A percentile compares a stretch with the other conserved stretches of the same genome.
Conservation (phyloP, 2,329 filamentous ascomycete species). For the Colletotrichum sp. region DNA sequence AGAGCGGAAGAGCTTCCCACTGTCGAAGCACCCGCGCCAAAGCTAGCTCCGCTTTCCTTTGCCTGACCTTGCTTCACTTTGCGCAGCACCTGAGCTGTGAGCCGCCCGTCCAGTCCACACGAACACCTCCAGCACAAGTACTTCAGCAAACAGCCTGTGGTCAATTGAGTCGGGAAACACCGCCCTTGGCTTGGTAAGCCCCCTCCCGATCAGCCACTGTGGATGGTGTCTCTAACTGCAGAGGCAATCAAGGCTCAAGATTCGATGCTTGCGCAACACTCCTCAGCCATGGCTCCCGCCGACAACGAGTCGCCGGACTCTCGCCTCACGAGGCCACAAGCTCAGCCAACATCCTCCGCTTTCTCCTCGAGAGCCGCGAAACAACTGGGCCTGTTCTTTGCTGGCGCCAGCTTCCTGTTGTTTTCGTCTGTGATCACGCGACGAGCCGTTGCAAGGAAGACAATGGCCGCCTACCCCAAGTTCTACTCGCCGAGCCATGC, state of each 20-base stretch:
- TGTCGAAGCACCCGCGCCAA: neutral
- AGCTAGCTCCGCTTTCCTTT: constrained; percentile 9
- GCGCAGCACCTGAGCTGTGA: neutral
- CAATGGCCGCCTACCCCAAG: constrained; percentile 65
- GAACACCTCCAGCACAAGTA: neutral
- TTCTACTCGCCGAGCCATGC: constrained; percentile 73
- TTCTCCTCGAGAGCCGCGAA: constrained; percentile 26
- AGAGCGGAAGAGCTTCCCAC: neutral
- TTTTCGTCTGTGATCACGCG: constrained; percentile 75
- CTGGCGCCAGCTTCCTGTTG: constrained; percentile 77
- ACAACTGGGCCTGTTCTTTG: constrained; percentile 74
- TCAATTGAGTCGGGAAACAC: constrained; percentile 1
- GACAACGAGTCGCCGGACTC: constrained; percentile 13
- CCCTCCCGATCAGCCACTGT: neutral
- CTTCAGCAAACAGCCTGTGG: neutral
- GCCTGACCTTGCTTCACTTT: neutral
- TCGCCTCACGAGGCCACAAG: constrained; percentile 19
- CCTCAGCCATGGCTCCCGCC: constrained; percentile 13
- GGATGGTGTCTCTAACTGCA: neutral
- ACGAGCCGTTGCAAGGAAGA: constrained; percentile 70
- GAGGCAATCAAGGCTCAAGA: neutral
- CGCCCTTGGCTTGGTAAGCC: constrained; percentile 5
- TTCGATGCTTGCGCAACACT: constrained; percentile 20
- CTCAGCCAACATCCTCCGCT: constrained; percentile 14
- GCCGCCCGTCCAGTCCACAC: neutral